Evolutionary conservation across 108 stramenopile species (phyloP).

Genomic region (Seminavis robusta): DNA sequence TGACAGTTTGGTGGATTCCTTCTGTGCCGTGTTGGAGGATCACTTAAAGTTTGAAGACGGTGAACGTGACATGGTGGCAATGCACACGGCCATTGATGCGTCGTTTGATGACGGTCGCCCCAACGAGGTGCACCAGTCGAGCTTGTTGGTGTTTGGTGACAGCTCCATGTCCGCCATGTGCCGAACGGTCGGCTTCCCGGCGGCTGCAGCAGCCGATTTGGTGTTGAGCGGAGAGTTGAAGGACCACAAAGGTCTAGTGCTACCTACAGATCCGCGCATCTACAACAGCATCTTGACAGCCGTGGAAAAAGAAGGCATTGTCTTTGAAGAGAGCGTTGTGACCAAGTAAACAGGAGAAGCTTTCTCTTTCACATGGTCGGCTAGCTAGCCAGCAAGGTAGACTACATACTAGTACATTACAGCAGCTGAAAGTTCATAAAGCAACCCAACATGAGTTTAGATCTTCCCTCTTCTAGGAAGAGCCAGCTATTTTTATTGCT

Average conservation of each 20-base stretch:
- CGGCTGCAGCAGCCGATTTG: conserved; percentile 56
- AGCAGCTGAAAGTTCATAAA: no score
- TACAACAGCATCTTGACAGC: conserved; percentile 23
- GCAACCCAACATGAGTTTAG: no score
- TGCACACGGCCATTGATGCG: conserved; percentile 65
- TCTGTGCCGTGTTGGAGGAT: conserved; percentile 52
- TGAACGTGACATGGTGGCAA: conserved; percentile 70
- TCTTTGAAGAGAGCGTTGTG: conserved; percentile 24
- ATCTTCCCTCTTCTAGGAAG: no score
- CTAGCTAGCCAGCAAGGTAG: no score
- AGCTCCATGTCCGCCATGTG: conserved; percentile 66
- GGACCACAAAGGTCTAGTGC: conserved; percentile 12
- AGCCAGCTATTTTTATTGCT: no score
- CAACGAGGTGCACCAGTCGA: conserved; percentile 45
- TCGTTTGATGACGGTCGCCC: conserved; percentile 41
- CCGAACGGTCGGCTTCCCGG: conserved; percentile 72
- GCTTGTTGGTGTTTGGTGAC: conserved; percentile 56
- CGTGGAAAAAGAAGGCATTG: conserved; percentile 28
- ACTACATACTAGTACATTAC: no score
- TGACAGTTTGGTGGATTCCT: conserved; percentile 47
- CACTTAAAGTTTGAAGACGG: conserved; percentile 30
- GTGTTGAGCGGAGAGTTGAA: conserved; percentile 41
- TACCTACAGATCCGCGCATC: conserved; percentile 21
- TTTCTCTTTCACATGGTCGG: no score
- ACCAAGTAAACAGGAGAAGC: no score